These are phyloP conservation scores for Colletotrichum caudatum DNA, from an alignment of 2,329 filamentous ascomycete genomes.

Conservation along the genomic window DNA sequence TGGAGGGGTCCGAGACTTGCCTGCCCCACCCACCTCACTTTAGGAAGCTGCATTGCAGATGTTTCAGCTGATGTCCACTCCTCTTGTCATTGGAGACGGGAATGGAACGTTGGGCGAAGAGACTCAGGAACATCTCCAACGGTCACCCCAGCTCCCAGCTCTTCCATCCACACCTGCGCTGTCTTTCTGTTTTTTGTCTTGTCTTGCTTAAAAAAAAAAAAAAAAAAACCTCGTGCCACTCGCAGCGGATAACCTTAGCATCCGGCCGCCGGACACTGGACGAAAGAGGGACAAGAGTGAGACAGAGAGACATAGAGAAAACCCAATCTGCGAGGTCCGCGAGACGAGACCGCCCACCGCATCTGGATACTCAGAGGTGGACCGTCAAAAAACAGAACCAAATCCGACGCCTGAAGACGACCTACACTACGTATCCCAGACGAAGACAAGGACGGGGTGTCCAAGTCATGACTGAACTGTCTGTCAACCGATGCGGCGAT, in stretches of 20 bases:
- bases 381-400: neutral
- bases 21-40: slow-evolving; percentile 1
- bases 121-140: slow-evolving; percentile 39
- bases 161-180: slow-evolving; percentile 2
- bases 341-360: neutral
- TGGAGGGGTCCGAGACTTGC: neutral
- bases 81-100: slow-evolving; percentile 41
- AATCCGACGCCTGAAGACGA: neutral
- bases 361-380: neutral
- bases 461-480: neutral
- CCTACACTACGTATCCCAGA: neutral
- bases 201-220: slow-evolving; percentile 1
- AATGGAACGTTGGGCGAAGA: slow-evolving; percentile 39
- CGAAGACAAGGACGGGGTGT: neutral
- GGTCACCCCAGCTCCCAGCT: slow-evolving; percentile 33
- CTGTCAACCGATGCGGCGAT: neutral
- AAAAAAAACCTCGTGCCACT: slow-evolving; percentile 5
- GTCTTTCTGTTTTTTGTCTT: neutral
- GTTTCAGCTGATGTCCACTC: slow-evolving; percentile 43
- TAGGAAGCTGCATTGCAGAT: slow-evolving; percentile 36
- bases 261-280: slow-evolving; percentile 37
- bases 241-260: slow-evolving; percentile 29
- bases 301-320: neutral
- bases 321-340: slow-evolving; percentile 24
- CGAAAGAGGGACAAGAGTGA: neutral